These are phyloP conservation scores for Groenewaldozyma auringiensis DNA, from an alignment of 1,139 yeast species.

Conservation along the genomic window DNA sequence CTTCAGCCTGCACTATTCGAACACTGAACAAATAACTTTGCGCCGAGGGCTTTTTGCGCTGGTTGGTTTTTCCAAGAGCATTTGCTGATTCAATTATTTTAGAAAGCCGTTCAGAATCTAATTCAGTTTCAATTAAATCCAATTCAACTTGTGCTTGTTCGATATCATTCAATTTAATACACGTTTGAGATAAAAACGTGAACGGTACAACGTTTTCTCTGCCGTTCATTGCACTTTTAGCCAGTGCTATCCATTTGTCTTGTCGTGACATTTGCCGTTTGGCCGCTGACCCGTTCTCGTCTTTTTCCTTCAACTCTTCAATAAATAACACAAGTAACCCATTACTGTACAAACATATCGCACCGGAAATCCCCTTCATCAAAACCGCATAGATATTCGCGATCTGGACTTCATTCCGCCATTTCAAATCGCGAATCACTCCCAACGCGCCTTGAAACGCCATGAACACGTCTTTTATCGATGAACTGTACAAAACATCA, in stretches of 20 bases:
- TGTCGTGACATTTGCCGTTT: slow-evolving; percentile 23
- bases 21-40: slow-evolving; percentile 56
- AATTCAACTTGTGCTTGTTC: slow-evolving; percentile 54
- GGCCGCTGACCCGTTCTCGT: slow-evolving; percentile 29
- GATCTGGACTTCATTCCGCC: slow-evolving; percentile 56
- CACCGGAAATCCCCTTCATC: slow-evolving; percentile 55
- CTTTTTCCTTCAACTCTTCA: slow-evolving; percentile 35
- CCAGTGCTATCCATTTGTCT: slow-evolving; percentile 34
- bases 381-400: slow-evolving; percentile 53
- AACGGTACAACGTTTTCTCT: slow-evolving; percentile 39
- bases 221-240: slow-evolving; percentile 39
- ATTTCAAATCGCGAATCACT: slow-evolving; percentile 47
- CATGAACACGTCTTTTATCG: slow-evolving; percentile 61
- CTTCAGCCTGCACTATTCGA: slow-evolving; percentile 62
- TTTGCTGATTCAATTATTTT: slow-evolving; percentile 33
- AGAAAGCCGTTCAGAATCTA: slow-evolving; percentile 59
- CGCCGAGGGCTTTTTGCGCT: slow-evolving; percentile 21
- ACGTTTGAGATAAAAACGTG: slow-evolving; percentile 55
- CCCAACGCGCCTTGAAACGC: slow-evolving; percentile 52
- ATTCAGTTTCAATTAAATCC: slow-evolving; percentile 49
- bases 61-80: neutral
- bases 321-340: slow-evolving; percentile 41
- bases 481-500: slow-evolving; percentile 39
- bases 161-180: slow-evolving; percentile 69
- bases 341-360: slow-evolving; percentile 47